Evolutionary conservation across 805 yeast genomes (phyloP).

Genomic region (Spathaspora arborariae): DNA sequence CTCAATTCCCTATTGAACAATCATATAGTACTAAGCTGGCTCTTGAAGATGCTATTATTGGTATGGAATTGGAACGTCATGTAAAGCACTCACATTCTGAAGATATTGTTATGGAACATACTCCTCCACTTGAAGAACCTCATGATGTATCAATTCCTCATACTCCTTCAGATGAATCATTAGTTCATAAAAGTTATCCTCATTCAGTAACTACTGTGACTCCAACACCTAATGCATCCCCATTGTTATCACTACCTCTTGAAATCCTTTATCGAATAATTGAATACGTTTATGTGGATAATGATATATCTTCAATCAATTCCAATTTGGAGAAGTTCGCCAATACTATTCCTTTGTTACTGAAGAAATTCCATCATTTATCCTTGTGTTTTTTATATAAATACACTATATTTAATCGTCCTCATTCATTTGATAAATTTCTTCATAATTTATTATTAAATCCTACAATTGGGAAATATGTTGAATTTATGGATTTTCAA

Average conservation of each 20-base stretch:
- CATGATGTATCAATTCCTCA: not conserved
- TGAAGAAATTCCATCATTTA: slow-evolving; percentile 54
- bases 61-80: not conserved
- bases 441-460: slow-evolving; percentile 46
- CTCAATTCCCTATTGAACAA: slow-evolving; percentile 6
- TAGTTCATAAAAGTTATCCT: not conserved
- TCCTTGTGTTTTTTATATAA: slow-evolving; percentile 57
- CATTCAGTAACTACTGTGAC: not conserved
- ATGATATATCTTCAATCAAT: slow-evolving; percentile 48
- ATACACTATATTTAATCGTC: slow-evolving; percentile 72
- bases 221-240: slow-evolving; percentile 3
- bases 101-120: not conserved
- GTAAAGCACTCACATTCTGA: not conserved
- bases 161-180: not conserved
- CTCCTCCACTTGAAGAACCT: slow-evolving; percentile 3
- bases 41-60: not conserved
- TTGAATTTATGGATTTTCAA: slow-evolving; percentile 77
- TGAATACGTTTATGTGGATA: slow-evolving; percentile 53
- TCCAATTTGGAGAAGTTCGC: slow-evolving; percentile 49
- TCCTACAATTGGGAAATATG: slow-evolving; percentile 52
- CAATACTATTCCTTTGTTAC: slow-evolving; percentile 51
- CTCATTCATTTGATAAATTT: slow-evolving; percentile 74
- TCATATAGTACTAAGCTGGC: not conserved
- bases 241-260: slow-evolving; percentile 41
- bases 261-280: slow-evolving; percentile 54